phyloP scores from a whole-genome alignment of 257 asterid genomes.

The Ilex aquifolium region DNA sequence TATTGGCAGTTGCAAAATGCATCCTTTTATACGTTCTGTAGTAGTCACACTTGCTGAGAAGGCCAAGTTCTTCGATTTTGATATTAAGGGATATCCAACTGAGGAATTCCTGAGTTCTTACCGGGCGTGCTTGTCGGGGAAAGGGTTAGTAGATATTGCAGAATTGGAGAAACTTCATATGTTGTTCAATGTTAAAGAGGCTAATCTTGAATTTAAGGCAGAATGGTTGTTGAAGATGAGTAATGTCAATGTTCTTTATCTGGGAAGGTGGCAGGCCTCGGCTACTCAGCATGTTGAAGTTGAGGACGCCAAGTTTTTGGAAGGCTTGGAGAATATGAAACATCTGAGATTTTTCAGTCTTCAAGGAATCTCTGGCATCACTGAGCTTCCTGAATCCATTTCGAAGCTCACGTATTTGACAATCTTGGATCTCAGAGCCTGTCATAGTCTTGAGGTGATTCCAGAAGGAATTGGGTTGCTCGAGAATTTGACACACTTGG shows the following conservation, averaged over 20 bases:
- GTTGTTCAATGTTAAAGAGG: slow-evolving; percentile 37
- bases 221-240: slow-evolving; percentile 37
- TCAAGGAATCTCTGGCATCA: slow-evolving; percentile 42
- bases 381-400: slow-evolving; percentile 29
- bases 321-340: slow-evolving; percentile 11
- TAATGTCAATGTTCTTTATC: slow-evolving; percentile 29
- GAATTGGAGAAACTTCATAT: slow-evolving; percentile 35
- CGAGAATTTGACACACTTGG: slow-evolving; percentile 32
- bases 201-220: slow-evolving; percentile 24
- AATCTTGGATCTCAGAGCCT: slow-evolving; percentile 36
- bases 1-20: slow-evolving; percentile 22
- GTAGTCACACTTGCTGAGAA: slow-evolving; percentile 25
- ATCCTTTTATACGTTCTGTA: slow-evolving; percentile 27
- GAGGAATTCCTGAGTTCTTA: slow-evolving; percentile 16
- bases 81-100: slow-evolving; percentile 21
- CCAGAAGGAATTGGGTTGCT: slow-evolving; percentile 25
- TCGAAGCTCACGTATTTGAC: slow-evolving; percentile 14
- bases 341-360: slow-evolving; percentile 36
- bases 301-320: slow-evolving; percentile 30
- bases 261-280: slow-evolving; percentile 36
- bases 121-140: slow-evolving; percentile 39
- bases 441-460: slow-evolving; percentile 39
- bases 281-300: slow-evolving; percentile 37
- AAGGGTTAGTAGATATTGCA: slow-evolving; percentile 13
- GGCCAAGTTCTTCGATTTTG: slow-evolving; percentile 29